Evolutionary conservation across 78 protist genomes (phyloP).

Genomic region (Guillardia theta): DNA sequence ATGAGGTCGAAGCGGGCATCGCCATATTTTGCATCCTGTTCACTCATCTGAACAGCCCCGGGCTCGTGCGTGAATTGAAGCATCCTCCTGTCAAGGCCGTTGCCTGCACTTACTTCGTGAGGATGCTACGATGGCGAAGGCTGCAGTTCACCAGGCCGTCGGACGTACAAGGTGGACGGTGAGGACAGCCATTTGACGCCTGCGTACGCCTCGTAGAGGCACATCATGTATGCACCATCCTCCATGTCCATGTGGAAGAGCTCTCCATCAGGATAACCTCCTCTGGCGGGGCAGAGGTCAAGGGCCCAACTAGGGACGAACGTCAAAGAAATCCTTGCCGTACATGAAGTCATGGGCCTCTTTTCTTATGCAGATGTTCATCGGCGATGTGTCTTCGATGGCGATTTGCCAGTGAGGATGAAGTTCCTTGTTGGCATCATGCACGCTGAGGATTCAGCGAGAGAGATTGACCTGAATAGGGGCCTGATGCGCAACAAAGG

Average conservation of each 20-base stretch:
- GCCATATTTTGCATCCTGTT: neutral
- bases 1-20: neutral
- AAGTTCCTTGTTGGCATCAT: too few relatives aligned
- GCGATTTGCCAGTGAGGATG: conserved; percentile 32
- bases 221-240: conserved; percentile 15
- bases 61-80: neutral
- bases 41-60: neutral
- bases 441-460: too few relatives aligned
- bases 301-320: neutral
- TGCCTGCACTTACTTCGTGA: too few relatives aligned
- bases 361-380: neutral
- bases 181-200: neutral
- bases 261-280: neutral
- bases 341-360: neutral
- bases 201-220: neutral
- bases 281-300: neutral
- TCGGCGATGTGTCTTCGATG: conserved; percentile 27
- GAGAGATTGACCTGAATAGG: too few relatives aligned
- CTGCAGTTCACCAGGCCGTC: too few relatives aligned
- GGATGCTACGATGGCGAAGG: too few relatives aligned
- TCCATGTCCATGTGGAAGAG: conserved; percentile 36
- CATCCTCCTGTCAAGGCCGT: neutral
- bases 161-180: neutral
- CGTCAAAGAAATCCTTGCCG: too few relatives aligned
- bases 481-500: neutral